Conservation (phyloP, 805 yeast species). For the Candida vaughaniae region DNA sequence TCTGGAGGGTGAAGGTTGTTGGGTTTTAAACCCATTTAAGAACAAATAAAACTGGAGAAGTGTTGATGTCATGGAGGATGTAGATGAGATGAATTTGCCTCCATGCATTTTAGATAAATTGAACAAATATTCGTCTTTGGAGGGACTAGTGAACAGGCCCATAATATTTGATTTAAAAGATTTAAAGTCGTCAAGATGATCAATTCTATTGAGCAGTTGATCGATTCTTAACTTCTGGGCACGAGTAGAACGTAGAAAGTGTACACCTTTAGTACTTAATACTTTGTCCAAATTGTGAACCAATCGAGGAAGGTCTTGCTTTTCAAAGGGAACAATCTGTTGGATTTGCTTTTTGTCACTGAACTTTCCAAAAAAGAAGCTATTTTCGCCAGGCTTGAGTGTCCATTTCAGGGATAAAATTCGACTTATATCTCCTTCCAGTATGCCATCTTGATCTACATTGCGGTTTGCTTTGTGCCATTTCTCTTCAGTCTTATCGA, state of each 20-base stretch:
- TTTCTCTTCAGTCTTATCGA: too few relatives aligned
- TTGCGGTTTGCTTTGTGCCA: too few relatives aligned
- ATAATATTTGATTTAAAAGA: slow-evolving; percentile 31
- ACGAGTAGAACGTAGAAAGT: slow-evolving; percentile 74
- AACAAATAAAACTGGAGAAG: slow-evolving; percentile 73
- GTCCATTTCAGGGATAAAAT: too few relatives aligned
- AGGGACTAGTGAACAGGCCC: slow-evolving; percentile 33
- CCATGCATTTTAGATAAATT: slow-evolving; percentile 40
- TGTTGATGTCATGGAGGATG: slow-evolving; percentile 81
- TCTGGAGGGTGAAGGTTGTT: slow-evolving; percentile 16
- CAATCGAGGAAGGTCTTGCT: slow-evolving; percentile 49
- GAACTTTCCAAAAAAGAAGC: too few relatives aligned
- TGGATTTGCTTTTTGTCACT: too few relatives aligned
- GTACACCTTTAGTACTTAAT: slow-evolving; percentile 79
- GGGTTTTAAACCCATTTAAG: slow-evolving; percentile 44
- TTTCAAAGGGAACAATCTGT: slow-evolving; percentile 18
- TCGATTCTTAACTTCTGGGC: slow-evolving; percentile 71
- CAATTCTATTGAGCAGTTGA: slow-evolving; percentile 56
- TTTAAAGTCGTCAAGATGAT: slow-evolving; percentile 65
- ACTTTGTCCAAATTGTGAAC: slow-evolving; percentile 70
- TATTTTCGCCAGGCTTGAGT: too few relatives aligned
- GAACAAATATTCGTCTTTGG: slow-evolving; percentile 57
- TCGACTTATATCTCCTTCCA: too few relatives aligned
- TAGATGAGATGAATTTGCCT: slow-evolving; percentile 65
- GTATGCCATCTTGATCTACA: too few relatives aligned